Evolutionary conservation across 192 early-diverging fungal genomes (phyloP).

Genomic region (Neocallimastix lanati): DNA sequence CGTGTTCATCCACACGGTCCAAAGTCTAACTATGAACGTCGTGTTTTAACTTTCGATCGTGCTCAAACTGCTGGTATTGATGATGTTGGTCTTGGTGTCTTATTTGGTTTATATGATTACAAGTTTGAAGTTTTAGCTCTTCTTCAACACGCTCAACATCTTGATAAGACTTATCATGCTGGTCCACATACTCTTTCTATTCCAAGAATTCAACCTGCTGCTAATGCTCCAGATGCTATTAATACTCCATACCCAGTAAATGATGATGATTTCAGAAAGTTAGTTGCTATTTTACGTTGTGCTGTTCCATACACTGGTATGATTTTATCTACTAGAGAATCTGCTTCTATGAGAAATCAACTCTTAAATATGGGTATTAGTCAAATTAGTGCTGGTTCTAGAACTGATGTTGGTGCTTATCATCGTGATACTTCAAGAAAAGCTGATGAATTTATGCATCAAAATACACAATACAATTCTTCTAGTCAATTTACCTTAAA

Average conservation of each 20-base stretch:
- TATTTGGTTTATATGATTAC: not conserved
- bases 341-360: not conserved
- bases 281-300: not conserved
- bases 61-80: not conserved
- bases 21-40: not conserved
- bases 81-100: not conserved
- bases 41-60: not conserved
- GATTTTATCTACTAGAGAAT: not conserved
- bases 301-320: not conserved
- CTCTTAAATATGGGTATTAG: not conserved
- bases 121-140: not conserved
- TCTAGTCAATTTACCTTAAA: not conserved
- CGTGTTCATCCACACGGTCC: not conserved
- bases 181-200: not conserved
- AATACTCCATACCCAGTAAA: not conserved
- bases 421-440: not conserved
- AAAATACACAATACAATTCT: not conserved
- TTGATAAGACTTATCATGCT: not conserved
- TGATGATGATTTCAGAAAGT: not conserved
- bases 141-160: not conserved
- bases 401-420: not conserved
- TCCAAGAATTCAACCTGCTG: not conserved
- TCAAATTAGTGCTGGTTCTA: not conserved
- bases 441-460: not conserved
- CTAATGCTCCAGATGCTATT: not conserved